Conservation (phyloP, 2,329 filamentous ascomycete genomes). For the Fusarium verrucosum region DNA sequence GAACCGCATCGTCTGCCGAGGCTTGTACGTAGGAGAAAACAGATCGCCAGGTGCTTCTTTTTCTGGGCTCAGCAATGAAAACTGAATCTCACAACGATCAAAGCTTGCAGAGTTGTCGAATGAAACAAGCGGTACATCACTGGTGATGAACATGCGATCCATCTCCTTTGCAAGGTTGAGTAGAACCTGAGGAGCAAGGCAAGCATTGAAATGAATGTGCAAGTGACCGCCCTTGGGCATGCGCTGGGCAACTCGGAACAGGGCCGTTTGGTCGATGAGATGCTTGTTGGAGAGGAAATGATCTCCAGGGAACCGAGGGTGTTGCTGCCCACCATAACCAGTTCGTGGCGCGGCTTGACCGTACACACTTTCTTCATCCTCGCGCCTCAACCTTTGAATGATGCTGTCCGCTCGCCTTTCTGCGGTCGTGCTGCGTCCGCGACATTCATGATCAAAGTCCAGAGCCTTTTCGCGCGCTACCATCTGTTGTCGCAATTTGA, state of each 20-base stretch:
- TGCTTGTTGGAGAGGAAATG: slow-evolving; percentile 67
- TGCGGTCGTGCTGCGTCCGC: slow-evolving; percentile 43
- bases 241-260: slow-evolving; percentile 64
- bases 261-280: slow-evolving; percentile 63
- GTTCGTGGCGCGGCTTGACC: slow-evolving; percentile 41
- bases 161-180: slow-evolving; percentile 64
- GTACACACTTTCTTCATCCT: slow-evolving; percentile 53
- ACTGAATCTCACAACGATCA: slow-evolving; percentile 67
- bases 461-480: slow-evolving; percentile 48
- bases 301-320: slow-evolving; percentile 59
- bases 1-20: slow-evolving; percentile 57
- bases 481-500: slow-evolving; percentile 45
- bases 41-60: slow-evolving; percentile 54
- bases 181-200: slow-evolving; percentile 68
- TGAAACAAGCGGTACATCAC: slow-evolving; percentile 58
- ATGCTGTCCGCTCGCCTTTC: slow-evolving; percentile 54
- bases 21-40: slow-evolving; percentile 60
- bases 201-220: slow-evolving; percentile 83
- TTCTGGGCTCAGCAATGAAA: slow-evolving; percentile 59
- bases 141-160: slow-evolving; percentile 75
- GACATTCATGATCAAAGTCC: slow-evolving; percentile 54
- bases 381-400: slow-evolving; percentile 50
- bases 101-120: slow-evolving; percentile 55
- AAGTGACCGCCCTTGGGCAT: slow-evolving; percentile 79
- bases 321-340: slow-evolving; percentile 56